Base-by-base conservation (phyloP, 805 yeast species). In the Saccharomyces kudriavzevii region DNA sequence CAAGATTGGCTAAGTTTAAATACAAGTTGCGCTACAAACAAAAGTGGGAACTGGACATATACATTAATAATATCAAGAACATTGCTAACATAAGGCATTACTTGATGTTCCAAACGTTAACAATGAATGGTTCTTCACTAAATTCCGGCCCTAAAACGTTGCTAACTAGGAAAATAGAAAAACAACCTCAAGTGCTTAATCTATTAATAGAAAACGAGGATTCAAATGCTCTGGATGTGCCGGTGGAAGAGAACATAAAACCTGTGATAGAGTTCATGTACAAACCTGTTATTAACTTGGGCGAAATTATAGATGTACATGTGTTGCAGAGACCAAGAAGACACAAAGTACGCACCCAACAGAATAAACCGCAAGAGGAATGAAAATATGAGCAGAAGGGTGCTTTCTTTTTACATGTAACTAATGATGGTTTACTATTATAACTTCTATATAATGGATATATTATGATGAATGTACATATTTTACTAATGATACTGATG, bases 271-370 rank as follows among this genome's bases (percentile, higher is more conserved):
- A 49, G 1, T 60, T 60, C 43, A 57, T 50, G 20, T 67, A 68
- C 50, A 54, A 45, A 25, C 64, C 66, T 1, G 54, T 63, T 31
- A 30, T 56, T 14, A 66, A 58, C 25, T 54, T 66, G 8, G 67
- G 66, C 0, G 62, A 61, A 4, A 64, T 67, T 46, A 54, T 69
- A 5, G 66, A 63, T 43, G 56, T 67, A 3, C 68, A 68, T 50
- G 63, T 69, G 9, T 54, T 68, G 10, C 61, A 60, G 43, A 56
- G 72, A 27, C 72, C 72, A 26, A 65, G 60, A 56, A 61, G 71
- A 47, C 57, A 58, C 43, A 55, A 52, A 11, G 22, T 22, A 17
- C 24, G 43, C 17, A 8, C 24, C 24, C 43, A 35, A 10, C 9
- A 10, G 22, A 20, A 17, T 9, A 22, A 35, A 17, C 43, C 4